Conservation (phyloP, 768 basidiomycete genomes). For the Leccinum broughii region DNA sequence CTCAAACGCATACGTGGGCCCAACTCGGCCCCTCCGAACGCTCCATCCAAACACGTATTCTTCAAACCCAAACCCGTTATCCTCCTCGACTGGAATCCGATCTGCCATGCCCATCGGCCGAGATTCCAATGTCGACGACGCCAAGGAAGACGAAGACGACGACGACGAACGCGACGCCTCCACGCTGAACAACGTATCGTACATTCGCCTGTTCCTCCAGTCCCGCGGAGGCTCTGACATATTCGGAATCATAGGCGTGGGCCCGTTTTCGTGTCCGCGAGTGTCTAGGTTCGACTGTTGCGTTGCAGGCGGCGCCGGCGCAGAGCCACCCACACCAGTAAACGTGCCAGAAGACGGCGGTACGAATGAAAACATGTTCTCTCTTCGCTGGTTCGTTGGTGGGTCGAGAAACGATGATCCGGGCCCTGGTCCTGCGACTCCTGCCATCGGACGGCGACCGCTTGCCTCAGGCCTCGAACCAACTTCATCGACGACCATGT, state of each 20-base stretch:
- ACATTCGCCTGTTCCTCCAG: constrained; percentile 13
- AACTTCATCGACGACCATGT: constrained; percentile 16
- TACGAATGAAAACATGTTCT: constrained; percentile 9
- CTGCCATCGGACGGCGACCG: constrained; percentile 10
- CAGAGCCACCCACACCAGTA: neutral
- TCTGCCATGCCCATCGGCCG: constrained; percentile 17
- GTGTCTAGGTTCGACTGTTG: constrained; percentile 6
- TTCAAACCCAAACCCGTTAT: constrained; percentile 11
- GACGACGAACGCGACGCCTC: constrained; percentile 23
- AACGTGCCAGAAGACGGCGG: constrained; percentile 14
- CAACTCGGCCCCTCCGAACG: neutral
- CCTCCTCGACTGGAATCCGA: constrained; percentile 25
- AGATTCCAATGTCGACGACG: constrained; percentile 4
- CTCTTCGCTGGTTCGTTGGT: constrained; percentile 13
- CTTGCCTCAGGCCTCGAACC: neutral
- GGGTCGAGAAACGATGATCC: constrained; percentile 13
- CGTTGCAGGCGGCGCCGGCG: neutral
- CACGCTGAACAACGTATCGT: constrained; percentile 11
- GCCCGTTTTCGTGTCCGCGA: neutral
- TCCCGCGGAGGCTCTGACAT: constrained; percentile 15
- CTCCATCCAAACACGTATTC: constrained; percentile 20
- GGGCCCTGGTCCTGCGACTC: neutral
- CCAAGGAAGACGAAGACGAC: constrained; percentile 16
- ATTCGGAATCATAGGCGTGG: constrained; percentile 9
- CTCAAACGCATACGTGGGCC: neutral